Evolutionary conservation across 352 stramenopile species (phyloP).

Genomic region (Aphanomyces astaci): DNA sequence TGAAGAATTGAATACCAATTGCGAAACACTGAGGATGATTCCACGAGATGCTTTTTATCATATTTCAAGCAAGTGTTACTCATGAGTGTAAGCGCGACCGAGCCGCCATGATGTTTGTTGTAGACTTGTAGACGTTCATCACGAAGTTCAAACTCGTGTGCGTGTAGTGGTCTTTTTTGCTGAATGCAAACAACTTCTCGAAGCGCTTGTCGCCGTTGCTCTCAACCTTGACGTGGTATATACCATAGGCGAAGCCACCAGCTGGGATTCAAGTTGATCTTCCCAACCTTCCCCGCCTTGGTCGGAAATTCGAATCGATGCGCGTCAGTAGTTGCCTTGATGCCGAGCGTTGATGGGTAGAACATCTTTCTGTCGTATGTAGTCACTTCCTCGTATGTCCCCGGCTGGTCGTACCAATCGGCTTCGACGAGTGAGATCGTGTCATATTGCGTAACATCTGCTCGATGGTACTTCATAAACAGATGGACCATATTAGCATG

Average conservation of each 20-base stretch:
- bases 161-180: too few relatives aligned
- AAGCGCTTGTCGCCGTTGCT: neutral
- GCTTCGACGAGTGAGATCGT: neutral
- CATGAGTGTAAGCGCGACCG: neutral
- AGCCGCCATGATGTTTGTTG: neutral
- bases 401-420: neutral
- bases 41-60: neutral
- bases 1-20: constrained; percentile 1
- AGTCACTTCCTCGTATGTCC: neutral
- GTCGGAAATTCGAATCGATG: neutral
- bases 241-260: neutral
- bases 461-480: neutral
- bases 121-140: neutral
- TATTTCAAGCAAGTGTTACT: constrained; percentile 1
- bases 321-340: neutral
- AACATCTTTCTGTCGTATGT: constrained; percentile 12
- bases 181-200: neutral
- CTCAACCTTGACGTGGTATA: neutral
- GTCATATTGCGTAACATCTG: neutral
- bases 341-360: neutral
- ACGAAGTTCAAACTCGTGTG: neutral
- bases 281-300: neutral
- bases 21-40: neutral
- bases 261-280: neutral
- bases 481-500: neutral